A percentile compares a stretch with the other conserved stretches of the same genome.
These are phyloP conservation scores for Thraustochytrium striatum DNA, from an alignment of 352 stramenopile genomes.

Conservation along the genomic window DNA sequence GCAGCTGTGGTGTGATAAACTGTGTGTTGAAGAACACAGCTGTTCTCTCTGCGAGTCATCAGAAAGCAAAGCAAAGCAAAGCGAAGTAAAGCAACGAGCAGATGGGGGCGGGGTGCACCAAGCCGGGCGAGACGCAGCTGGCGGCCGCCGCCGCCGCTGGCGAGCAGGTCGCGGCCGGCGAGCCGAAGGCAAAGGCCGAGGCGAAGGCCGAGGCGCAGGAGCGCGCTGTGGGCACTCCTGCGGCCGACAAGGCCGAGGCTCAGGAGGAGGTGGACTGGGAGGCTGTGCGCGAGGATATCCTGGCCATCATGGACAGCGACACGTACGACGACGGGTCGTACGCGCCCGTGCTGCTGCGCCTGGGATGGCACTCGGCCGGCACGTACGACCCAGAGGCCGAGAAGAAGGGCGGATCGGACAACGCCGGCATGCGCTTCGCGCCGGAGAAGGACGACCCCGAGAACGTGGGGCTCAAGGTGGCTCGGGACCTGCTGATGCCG, in stretches of 20 bases:
- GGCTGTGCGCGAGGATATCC: conserved; percentile 65
- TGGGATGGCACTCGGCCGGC: conserved; percentile 75
- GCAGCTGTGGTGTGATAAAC: too few species aligned
- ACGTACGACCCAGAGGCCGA: conserved; percentile 68
- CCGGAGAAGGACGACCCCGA: conserved; percentile 74
- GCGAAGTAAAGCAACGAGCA: too few species aligned
- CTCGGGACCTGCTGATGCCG: conserved; percentile 69
- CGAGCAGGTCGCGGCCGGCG: not conserved
- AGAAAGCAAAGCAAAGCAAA: too few species aligned
- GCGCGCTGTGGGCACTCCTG: too few species aligned
- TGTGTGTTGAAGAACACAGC: too few species aligned
- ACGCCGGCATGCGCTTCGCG: conserved; percentile 69
- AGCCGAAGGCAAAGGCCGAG: not conserved
- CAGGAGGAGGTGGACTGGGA: conserved; percentile 68
- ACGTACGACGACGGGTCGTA: conserved; percentile 39
- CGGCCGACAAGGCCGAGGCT: too few species aligned
- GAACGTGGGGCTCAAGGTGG: conserved; percentile 72
- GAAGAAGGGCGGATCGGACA: conserved; percentile 66
- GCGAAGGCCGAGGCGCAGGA: too few species aligned
- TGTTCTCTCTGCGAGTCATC: too few species aligned
- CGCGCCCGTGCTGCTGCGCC: conserved; percentile 61
- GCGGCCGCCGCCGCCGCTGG: too few species aligned
- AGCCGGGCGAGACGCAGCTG: not conserved
- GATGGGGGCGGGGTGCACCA: too few species aligned
- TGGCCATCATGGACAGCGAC: conserved; percentile 33